phyloP scores from a whole-genome alignment of 2,329 filamentous ascomycete genomes.

The Tolypocladium amazonense region DNA sequence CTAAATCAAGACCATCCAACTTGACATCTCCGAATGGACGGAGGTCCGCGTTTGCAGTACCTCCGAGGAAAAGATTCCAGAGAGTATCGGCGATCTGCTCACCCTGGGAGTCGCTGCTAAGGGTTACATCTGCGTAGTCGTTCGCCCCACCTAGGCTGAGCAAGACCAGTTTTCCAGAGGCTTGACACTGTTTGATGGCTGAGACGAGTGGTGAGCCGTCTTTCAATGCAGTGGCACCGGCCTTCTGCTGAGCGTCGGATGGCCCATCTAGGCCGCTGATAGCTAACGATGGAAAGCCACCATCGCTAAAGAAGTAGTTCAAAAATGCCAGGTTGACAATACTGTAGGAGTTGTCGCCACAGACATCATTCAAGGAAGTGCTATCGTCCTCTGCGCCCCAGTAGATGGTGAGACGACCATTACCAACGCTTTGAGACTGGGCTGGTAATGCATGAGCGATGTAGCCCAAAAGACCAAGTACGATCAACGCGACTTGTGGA shows the following conservation, averaged over 20 bases:
- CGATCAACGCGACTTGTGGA: neutral
- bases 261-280: neutral
- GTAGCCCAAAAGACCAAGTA: neutral
- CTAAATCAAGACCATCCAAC: conserved; percentile 64
- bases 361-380: neutral
- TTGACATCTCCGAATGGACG: conserved; percentile 56
- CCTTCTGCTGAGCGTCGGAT: neutral
- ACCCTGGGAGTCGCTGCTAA: conserved; percentile 28
- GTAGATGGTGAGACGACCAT: neutral
- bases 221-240: neutral
- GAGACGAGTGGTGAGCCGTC: neutral
- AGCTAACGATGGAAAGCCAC: neutral
- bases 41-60: conserved; percentile 28
- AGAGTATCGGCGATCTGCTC: conserved; percentile 45
- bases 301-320: neutral
- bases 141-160: neutral
- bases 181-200: neutral
- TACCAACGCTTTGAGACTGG: neutral
- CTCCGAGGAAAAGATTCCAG: conserved; percentile 56
- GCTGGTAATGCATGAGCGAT: neutral
- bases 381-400: neutral
- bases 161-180: neutral
- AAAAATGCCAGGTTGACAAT: neutral
- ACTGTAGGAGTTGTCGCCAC: neutral
- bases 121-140: neutral